These are phyloP conservation scores for Pythium oligandrum DNA, from an alignment of 352 stramenopile genomes.

Conservation along the genomic window DNA sequence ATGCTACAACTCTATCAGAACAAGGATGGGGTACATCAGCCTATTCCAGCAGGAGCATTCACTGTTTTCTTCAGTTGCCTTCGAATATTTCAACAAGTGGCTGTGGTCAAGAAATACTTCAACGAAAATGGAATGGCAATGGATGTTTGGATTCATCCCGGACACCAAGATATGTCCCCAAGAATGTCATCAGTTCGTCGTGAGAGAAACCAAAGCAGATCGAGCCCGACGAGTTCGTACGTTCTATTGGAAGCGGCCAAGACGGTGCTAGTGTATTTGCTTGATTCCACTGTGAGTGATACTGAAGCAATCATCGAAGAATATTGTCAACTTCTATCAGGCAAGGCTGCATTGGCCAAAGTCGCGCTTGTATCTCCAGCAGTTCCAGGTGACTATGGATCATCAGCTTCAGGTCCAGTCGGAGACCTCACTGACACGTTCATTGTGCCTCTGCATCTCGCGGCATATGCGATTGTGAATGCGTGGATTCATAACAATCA, in stretches of 20 bases:
- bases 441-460: slow-evolving; percentile 32
- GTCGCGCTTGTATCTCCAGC: slow-evolving; percentile 26
- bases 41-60: slow-evolving; percentile 19
- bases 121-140: slow-evolving; percentile 21
- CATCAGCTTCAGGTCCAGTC: slow-evolving; percentile 9
- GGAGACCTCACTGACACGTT: slow-evolving; percentile 24
- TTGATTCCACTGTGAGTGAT: slow-evolving; percentile 14
- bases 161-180: neutral
- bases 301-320: slow-evolving; percentile 14
- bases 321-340: slow-evolving; percentile 15
- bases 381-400: slow-evolving; percentile 24
- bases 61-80: slow-evolving; percentile 29
- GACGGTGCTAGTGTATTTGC: slow-evolving; percentile 26
- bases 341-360: slow-evolving; percentile 13
- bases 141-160: slow-evolving; percentile 21
- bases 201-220: too few relatives aligned
- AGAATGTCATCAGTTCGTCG: too few relatives aligned
- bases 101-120: slow-evolving; percentile 25
- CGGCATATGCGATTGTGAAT: slow-evolving; percentile 22
- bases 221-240: neutral
- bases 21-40: slow-evolving; percentile 5
- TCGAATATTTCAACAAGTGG: slow-evolving; percentile 32
- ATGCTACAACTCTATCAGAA: slow-evolving; percentile 22
- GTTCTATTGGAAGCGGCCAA: slow-evolving; percentile 43
- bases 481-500: slow-evolving; percentile 27